phyloP scores from a whole-genome alignment of 2,329 filamentous ascomycete species.

The Juglanconis sp. region DNA sequence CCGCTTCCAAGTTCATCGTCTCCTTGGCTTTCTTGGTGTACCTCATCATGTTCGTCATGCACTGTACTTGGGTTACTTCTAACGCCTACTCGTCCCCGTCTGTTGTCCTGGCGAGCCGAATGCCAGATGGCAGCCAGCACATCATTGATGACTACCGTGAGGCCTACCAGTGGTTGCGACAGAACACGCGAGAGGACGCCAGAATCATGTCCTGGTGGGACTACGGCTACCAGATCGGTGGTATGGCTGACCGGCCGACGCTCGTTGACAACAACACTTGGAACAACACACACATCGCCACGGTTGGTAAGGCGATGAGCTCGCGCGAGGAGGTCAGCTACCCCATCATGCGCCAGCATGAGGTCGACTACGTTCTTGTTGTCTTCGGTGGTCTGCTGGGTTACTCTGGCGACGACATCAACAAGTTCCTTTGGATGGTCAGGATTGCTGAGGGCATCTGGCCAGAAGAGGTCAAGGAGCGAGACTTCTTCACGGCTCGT shows the following conservation, averaged over 20 bases:
- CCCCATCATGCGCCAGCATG: slow-evolving; percentile 95
- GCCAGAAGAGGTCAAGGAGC: slow-evolving; percentile 98
- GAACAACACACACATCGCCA: slow-evolving; percentile 99
- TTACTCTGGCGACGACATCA: slow-evolving; percentile 98
- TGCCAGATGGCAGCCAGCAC: slow-evolving; percentile 93
- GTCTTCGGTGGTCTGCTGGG: slow-evolving; percentile 95
- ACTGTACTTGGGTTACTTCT: slow-evolving; percentile 99
- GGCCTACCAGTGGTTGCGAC: slow-evolving; percentile 98
- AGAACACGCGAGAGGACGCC: slow-evolving; percentile 91
- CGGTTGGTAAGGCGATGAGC: slow-evolving; percentile 98
- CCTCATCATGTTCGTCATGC: slow-evolving; percentile 87
- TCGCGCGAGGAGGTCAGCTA: slow-evolving; percentile 97
- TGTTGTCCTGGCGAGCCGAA: slow-evolving; percentile 85
- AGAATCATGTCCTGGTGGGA: slow-evolving; percentile 99
- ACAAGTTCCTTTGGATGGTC: slow-evolving; percentile 99
- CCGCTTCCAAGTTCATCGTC: slow-evolving; percentile 75
- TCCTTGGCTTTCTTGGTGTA: slow-evolving; percentile 72
- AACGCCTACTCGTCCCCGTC: slow-evolving; percentile 98
- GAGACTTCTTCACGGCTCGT: slow-evolving; percentile 88
- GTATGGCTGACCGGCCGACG: slow-evolving; percentile 96
- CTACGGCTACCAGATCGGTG: slow-evolving; percentile 98
- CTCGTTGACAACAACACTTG: slow-evolving; percentile 99
- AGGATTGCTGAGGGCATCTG: slow-evolving; percentile 98
- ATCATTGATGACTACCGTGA: slow-evolving; percentile 99
- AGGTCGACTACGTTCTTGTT: slow-evolving; percentile 97